Base-by-base conservation (phyloP, 2,329 filamentous ascomycete species). In the Pseudophaeomoniella oleicola region DNA sequence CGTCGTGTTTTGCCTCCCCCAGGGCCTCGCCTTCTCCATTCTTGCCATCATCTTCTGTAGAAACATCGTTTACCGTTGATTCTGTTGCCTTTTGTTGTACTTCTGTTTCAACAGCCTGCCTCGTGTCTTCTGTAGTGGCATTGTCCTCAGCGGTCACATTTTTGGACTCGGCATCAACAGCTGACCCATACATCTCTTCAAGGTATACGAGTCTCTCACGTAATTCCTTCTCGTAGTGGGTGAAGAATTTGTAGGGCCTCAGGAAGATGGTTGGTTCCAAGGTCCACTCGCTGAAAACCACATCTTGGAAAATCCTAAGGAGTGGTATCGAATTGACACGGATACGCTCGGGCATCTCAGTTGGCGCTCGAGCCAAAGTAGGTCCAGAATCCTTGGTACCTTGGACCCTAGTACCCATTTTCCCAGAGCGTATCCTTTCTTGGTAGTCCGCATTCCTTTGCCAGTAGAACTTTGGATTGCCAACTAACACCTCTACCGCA, bases 221-320 rank as follows among this genome's bases (percentile, higher is more conserved):
- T 36, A 19, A n/a, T n/a, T n/a, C n/a, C 4, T 4, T 5, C 15
- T 39, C 37, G 33, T 36, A 36, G 19, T 39, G 33, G 33, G 32
- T 31, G 11, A 39, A 16, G 37, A 39, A 39, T 30, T 39, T 39
- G 19, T 29, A 39, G 4, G 37, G 37, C 29, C 37, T 14, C 32
- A 39, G 13, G 32, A 39, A 36, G 10, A 39, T 34, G 16, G 36
- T 4, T 11, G 37, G 32, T 16, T 15, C 33, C 5, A 11, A 30
- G 14, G 37, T 13, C 16, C 36, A 32, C 6, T 36, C 36, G 11
- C 30, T 4, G 13, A 29, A 16, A 19, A 36, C 19, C 10, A 39
- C 15, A 11, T 14, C 18, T 16, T 13, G 19, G 16, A 39, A 30
- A 22, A 31, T 19, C 17, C 36, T 35, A 32, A 39, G 19, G 16